A percentile compares a stretch with the other conserved stretches of the same genome.
Evolutionary conservation across 768 basidiomycete genomes (phyloP).

Genomic region (Crepidotus variabilis): DNA sequence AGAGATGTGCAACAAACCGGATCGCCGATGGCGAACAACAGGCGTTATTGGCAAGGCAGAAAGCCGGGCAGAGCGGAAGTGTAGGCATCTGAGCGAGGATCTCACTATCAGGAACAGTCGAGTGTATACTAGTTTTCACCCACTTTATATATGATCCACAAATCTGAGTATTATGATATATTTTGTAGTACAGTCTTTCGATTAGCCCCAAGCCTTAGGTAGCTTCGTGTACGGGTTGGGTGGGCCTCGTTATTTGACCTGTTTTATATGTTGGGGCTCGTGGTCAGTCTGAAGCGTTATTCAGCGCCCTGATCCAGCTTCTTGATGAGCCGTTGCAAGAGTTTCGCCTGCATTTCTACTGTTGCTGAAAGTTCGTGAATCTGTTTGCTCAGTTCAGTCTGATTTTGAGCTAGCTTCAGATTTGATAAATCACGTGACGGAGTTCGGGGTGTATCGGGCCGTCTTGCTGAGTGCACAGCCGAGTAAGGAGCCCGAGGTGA

Average conservation of each 20-base stretch:
- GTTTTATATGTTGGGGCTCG: too few species aligned
- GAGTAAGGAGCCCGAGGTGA: conserved; percentile 5
- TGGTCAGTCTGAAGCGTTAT: background rate
- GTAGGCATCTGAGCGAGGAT: too few species aligned
- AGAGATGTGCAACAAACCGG: background rate
- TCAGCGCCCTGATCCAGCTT: background rate
- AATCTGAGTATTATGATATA: too few species aligned
- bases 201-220: too few species aligned
- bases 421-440: conserved; percentile 45
- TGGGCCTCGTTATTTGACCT: too few species aligned
- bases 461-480: conserved; percentile 9
- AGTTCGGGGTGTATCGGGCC: conserved; percentile 6
- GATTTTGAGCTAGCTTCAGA: conserved; percentile 60
- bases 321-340: conserved; percentile 35
- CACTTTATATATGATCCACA: too few species aligned
- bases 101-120: too few species aligned
- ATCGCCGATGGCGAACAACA: background rate
- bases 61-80: background rate
- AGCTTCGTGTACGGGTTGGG: too few species aligned
- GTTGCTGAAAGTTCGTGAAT: conserved; percentile 52
- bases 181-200: too few species aligned
- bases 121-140: too few species aligned
- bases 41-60: background rate
- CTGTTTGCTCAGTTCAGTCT: conserved; percentile 62
- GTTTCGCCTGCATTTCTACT: conserved; percentile 56